phyloP scores from a whole-genome alignment of 2,329 filamentous ascomycete genomes.

The Cucurbitaria berberidis region DNA sequence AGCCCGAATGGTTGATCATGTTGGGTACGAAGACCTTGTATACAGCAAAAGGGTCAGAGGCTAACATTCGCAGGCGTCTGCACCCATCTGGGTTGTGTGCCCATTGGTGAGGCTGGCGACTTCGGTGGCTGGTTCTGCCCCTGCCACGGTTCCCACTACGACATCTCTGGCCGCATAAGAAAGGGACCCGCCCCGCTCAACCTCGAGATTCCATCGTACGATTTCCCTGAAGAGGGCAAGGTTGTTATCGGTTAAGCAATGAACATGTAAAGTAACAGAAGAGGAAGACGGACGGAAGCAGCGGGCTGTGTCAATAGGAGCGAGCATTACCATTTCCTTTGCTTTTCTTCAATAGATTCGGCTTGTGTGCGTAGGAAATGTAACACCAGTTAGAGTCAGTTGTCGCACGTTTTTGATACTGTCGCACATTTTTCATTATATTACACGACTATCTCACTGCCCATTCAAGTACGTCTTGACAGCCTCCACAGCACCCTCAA shows the following conservation, averaged over 20 bases:
- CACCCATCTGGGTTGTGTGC: slow-evolving; percentile 98
- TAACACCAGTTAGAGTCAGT: slow-evolving; percentile 46
- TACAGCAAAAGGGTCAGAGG: not conserved
- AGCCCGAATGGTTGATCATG: slow-evolving; percentile 99
- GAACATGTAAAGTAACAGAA: slow-evolving; percentile 31
- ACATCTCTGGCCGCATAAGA: slow-evolving; percentile 97
- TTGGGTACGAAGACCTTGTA: slow-evolving; percentile 67
- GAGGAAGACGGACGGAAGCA: not conserved
- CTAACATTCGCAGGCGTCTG: slow-evolving; percentile 75
- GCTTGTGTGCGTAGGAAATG: slow-evolving; percentile 45
- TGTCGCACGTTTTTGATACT: not conserved
- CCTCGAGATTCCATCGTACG: slow-evolving; percentile 91
- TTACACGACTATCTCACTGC: slow-evolving; percentile 12
- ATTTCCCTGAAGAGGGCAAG: slow-evolving; percentile 87
- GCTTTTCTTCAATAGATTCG: slow-evolving; percentile 40
- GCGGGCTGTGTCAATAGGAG: slow-evolving; percentile 40
- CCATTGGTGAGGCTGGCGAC: slow-evolving; percentile 98
- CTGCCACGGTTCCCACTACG: slow-evolving; percentile 99
- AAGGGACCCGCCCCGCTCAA: slow-evolving; percentile 97
- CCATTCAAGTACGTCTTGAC: slow-evolving; percentile 73
- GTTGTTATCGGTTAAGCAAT: slow-evolving; percentile 84
- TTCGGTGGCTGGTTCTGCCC: slow-evolving; percentile 99
- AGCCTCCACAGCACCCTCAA: slow-evolving; percentile 76
- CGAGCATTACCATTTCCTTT: slow-evolving; percentile 42
- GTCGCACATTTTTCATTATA: not conserved